Base-by-base conservation (phyloP, 495 filamentous ascomycete genomes). In the Pseudomonodictys pantanalensis region DNA sequence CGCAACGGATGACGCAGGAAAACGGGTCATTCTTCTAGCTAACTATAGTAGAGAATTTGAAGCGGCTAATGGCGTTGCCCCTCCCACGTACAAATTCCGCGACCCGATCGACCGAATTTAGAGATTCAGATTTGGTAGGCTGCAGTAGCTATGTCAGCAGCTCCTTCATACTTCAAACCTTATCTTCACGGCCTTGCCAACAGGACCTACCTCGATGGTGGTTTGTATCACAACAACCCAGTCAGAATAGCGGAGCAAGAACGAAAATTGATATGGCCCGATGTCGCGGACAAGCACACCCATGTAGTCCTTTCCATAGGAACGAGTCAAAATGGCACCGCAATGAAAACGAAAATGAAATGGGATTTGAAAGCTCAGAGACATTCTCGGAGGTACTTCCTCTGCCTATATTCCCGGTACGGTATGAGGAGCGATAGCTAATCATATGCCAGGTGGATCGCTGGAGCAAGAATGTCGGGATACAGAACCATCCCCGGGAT, bases 71-170 rank as follows among this genome's bases (percentile, higher is more conserved):
- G 22, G 41, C 32, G 50, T 22, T 50, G 32, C 7, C 7, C 8
- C 32, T 15, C 48, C 38, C 72, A 80, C 61, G 64, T n/a, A n/a
- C n/a, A 68, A 48, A 77, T 81, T 43, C 54, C 73, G 35, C 66
- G 79, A 11, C 73, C 73, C 3, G 72, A 77, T 46, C 55, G 68
- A 2, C 69, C 71, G 3, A 23, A 57, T 24, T 58, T 69, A 7
- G 77, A 77, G 58, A 46, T 78, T 24, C 69, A 71, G 49, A 68
- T 67, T 4, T 79, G 74, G 77, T 72, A 80, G 72, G 77, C 74
- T 2, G 75, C 71, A 11, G 69, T 75, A 20, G 77, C 77, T 18
- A 77, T 78, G 2, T 73, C 75, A 12, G 78, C 79, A 4, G 71
- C 76, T 9, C 78, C 77, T 5, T 68, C 60, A 7, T 72, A 69